Evolutionary conservation across 2,329 filamentous ascomycete genomes (phyloP).

Genomic region (Paecilomyces dactylethromorphus): DNA sequence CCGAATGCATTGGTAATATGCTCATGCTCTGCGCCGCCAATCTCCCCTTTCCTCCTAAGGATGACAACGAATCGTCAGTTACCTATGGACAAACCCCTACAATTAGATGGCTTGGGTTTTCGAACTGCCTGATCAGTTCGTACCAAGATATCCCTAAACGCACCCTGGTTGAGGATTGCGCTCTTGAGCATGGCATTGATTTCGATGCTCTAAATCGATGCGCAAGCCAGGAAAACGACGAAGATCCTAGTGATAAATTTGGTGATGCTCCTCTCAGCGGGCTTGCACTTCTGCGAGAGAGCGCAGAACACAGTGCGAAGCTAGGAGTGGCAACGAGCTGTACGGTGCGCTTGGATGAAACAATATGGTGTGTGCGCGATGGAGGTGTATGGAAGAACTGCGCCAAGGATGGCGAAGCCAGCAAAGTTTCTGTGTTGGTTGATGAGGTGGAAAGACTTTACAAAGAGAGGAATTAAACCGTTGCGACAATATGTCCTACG

Average conservation of each 20-base stretch:
- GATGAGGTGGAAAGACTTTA: constrained; percentile 69
- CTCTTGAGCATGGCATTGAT: constrained; percentile 82
- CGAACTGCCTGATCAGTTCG: constrained; percentile 76
- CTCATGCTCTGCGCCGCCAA: constrained; percentile 83
- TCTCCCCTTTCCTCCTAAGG: constrained; percentile 41
- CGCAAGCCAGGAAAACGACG: constrained; percentile 68
- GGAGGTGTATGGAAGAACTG: constrained; percentile 74
- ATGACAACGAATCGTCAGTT: constrained; percentile 10
- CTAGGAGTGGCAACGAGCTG: constrained; percentile 66
- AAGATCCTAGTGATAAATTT: constrained; percentile 44
- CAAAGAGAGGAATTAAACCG: constrained; percentile 22
- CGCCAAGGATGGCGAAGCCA: constrained; percentile 53
- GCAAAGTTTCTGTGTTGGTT: constrained; percentile 57
- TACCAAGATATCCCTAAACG: constrained; percentile 72
- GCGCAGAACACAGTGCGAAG: constrained; percentile 48
- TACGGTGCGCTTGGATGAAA: constrained; percentile 69
- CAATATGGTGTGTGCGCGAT: constrained; percentile 80
- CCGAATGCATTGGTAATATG: constrained; percentile 90
- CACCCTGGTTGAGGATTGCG: constrained; percentile 76
- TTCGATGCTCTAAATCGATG: constrained; percentile 77
- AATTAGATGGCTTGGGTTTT: constrained; percentile 85
- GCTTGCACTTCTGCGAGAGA: constrained; percentile 37
- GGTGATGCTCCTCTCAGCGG: constrained; percentile 54
- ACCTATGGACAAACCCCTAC: constrained; percentile 45
- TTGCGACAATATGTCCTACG: neutral